phyloP scores from a whole-genome alignment of 2,329 filamentous ascomycete species.

The Penicillium glabrum region DNA sequence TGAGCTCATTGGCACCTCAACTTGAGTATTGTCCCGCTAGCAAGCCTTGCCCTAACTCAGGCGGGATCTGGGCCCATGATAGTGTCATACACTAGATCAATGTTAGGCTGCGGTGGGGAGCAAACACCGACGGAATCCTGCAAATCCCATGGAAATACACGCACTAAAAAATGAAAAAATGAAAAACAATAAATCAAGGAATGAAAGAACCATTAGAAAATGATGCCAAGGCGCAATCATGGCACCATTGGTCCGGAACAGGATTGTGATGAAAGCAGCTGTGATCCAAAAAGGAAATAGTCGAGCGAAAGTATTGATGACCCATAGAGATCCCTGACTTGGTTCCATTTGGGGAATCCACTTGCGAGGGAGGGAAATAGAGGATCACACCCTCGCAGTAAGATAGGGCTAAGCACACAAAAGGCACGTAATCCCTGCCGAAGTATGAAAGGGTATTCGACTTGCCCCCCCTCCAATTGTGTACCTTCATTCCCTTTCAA shows the following conservation, averaged over 20 bases:
- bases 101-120: background rate
- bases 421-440: background rate
- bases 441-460: background rate
- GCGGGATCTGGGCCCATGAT: slow-evolving; percentile 2
- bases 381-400: background rate
- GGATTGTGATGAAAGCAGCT: slow-evolving; percentile 3
- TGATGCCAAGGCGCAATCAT: background rate
- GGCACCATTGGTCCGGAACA: background rate
- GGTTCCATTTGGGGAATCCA: background rate
- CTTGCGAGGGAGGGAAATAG: background rate
- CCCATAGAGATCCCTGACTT: background rate
- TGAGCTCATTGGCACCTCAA: background rate
- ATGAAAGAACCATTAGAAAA: background rate
- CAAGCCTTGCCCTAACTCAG: background rate
- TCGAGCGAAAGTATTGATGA: background rate
- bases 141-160: background rate
- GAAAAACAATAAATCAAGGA: background rate
- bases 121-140: background rate
- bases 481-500: background rate
- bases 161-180: background rate
- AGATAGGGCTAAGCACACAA: slow-evolving; percentile 1
- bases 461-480: background rate
- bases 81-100: slow-evolving; percentile 4
- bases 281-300: background rate
- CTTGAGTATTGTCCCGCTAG: background rate